A percentile compares a stretch with the other conserved stretches of the same genome.
Conservation (phyloP, 2,329 filamentous ascomycete genomes). For the Scytalidium lignicola region DNA sequence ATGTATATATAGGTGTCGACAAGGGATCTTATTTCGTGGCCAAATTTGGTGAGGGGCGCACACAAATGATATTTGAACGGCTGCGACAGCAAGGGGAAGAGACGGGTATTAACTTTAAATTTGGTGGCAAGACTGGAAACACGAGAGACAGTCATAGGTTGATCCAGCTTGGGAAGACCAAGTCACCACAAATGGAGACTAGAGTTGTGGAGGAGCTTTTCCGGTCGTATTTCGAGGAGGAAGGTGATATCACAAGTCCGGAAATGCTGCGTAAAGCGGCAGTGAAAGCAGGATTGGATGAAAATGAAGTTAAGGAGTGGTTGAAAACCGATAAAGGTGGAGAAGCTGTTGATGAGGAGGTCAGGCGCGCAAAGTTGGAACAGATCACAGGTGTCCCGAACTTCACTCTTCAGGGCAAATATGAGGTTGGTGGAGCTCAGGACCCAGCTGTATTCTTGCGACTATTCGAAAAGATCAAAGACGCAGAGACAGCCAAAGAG, state of each 20-base stretch:
- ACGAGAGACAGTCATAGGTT: slow-evolving; percentile 76
- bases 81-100: slow-evolving; percentile 52
- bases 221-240: slow-evolving; percentile 59
- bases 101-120: slow-evolving; percentile 70
- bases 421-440: slow-evolving; percentile 66
- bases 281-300: slow-evolving; percentile 48
- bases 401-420: slow-evolving; percentile 65
- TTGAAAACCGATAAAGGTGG: slow-evolving; percentile 50
- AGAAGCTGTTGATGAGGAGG: slow-evolving; percentile 30
- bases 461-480: slow-evolving; percentile 52
- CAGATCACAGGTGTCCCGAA: slow-evolving; percentile 65
- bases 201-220: slow-evolving; percentile 59
- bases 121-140: slow-evolving; percentile 66
- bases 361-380: slow-evolving; percentile 35
- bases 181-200: slow-evolving; percentile 49
- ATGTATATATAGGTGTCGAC: slow-evolving; percentile 34
- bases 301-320: slow-evolving; percentile 47
- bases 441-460: slow-evolving; percentile 62
- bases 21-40: slow-evolving; percentile 53
- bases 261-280: slow-evolving; percentile 48
- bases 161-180: slow-evolving; percentile 60
- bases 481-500: slow-evolving; percentile 25
- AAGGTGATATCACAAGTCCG: slow-evolving; percentile 56
- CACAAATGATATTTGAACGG: slow-evolving; percentile 50
- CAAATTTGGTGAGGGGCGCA: slow-evolving; percentile 61